Evolutionary conservation across 768 basidiomycete genomes (phyloP), one percentile per base, ranked within the genome.

Genomic region (Dioszegia hungarica): DNA sequence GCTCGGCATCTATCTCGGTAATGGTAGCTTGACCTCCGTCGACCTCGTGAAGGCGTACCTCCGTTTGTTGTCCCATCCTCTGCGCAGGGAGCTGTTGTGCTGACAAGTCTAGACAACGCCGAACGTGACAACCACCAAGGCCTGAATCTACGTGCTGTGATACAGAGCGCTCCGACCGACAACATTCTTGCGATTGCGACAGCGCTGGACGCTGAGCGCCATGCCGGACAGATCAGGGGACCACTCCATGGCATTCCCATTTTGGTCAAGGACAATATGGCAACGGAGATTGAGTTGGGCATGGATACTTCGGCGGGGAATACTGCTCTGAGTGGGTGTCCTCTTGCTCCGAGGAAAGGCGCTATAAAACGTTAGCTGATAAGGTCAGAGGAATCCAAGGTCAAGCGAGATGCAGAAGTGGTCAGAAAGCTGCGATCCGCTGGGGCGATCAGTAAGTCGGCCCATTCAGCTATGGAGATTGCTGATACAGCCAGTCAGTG

Each of bases 51-150:
- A 68, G 49, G 36, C 39, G 5, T 70, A 73, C 37, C 48, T 73
- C 19, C 44, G 54, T 41, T 43, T 41, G 20, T 27, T n/a, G n/a
- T n/a, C n/a, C n/a, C n/a, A n/a, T n/a, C n/a, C n/a, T n/a, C n/a
- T n/a, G n/a, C n/a, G n/a, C n/a, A n/a, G n/a, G n/a, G n/a, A n/a
- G n/a, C n/a, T n/a, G n/a, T n/a, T n/a, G n/a, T n/a, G n/a, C n/a
- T n/a, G n/a, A 17, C 9, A 5, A 2, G 15, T 39, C 24, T 59
- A 5, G 24, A 19, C 12, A 5, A 11, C 28, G 55, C 54, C 57
- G 31, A 59, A 63, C n/a, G 70, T 73, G 57, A 74, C 51, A 72
- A 74, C 45, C 46, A 54, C 10, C 33, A 41, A 5, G 73, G 73
- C 14, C 53, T 72, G 5, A 39, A 61, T 1, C 63, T 74, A 1